phyloP scores from a whole-genome alignment of 441 rosid species.

The Populus trichocarpa region DNA sequence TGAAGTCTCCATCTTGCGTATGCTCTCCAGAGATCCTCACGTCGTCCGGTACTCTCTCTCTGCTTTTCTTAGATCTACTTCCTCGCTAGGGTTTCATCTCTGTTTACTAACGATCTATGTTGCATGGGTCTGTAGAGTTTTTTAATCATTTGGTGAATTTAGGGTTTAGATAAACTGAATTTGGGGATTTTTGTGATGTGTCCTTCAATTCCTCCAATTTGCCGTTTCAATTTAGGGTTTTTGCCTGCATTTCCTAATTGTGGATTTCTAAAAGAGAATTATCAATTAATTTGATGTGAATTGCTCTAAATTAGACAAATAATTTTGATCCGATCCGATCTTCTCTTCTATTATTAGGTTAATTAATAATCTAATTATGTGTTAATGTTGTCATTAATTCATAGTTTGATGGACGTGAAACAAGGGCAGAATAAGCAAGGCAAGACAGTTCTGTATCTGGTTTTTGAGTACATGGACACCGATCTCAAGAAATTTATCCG shows the following conservation, averaged over 20 bases:
- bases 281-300: too few relatives aligned
- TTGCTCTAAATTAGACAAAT: background rate
- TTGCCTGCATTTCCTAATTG: background rate
- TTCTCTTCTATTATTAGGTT: too few relatives aligned
- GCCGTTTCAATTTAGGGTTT: background rate
- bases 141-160: background rate
- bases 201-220: background rate
- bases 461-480: conserved; percentile 95
- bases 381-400: conserved; percentile 1
- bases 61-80: background rate
- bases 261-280: background rate
- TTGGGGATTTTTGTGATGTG: background rate
- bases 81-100: background rate
- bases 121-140: background rate
- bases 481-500: conserved; percentile 89
- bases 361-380: background rate
- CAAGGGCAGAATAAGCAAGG: conserved; percentile 90
- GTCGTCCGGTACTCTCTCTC: conserved; percentile 57
- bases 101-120: too few relatives aligned
- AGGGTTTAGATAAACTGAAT: background rate
- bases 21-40: conserved; percentile 97
- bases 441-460: conserved; percentile 84
- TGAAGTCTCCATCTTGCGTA: conserved; percentile 95
- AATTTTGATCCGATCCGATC: background rate
- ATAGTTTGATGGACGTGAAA: conserved; percentile 87